Percentiles rank a stretch among this genome's conserved stretches.
Evolutionary conservation across 2,329 filamentous ascomycete species (phyloP).

Genomic region (Neofusicoccum laricinum): DNA sequence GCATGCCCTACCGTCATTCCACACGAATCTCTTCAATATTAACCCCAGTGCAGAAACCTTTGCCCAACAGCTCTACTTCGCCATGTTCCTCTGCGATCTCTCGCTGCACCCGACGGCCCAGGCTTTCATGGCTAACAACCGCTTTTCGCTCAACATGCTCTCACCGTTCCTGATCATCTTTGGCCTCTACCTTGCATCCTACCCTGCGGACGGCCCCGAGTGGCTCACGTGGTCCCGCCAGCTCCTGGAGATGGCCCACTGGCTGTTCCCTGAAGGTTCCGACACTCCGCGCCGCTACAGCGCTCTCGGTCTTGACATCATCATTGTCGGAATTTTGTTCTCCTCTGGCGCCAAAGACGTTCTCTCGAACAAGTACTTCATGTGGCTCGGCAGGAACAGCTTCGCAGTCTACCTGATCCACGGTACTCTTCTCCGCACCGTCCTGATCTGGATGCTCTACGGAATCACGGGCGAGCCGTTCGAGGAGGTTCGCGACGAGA

Average conservation of each 20-base stretch:
- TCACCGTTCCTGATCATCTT: constrained; percentile 38
- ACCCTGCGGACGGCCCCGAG: constrained; percentile 43
- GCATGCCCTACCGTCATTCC: no score
- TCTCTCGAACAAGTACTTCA: constrained; percentile 49
- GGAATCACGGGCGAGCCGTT: constrained; percentile 48
- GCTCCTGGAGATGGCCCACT: constrained; percentile 40
- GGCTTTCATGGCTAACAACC: constrained; percentile 43
- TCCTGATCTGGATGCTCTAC: constrained; percentile 53
- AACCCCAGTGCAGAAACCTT: constrained; percentile 47
- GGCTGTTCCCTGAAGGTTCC: constrained; percentile 46
- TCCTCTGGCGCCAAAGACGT: constrained; percentile 48
- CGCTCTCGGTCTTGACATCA: constrained; percentile 48
- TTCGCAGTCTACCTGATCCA: constrained; percentile 57
- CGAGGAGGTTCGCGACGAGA: constrained; percentile 36
- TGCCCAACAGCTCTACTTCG: constrained; percentile 51
- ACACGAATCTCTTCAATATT: background rate
- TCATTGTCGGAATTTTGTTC: constrained; percentile 51
- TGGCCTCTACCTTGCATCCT: constrained; percentile 50
- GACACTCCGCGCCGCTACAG: constrained; percentile 45
- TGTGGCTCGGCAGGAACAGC: constrained; percentile 55
- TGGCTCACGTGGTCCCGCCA: constrained; percentile 49
- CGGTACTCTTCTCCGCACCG: constrained; percentile 52
- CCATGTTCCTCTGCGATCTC: constrained; percentile 52
- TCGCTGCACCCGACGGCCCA: constrained; percentile 47
- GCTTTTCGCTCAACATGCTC: constrained; percentile 38